Evolutionary conservation across 2,329 filamentous ascomycete genomes (phyloP), one percentile per base, ranked within the genome.

Genomic region (Clarireedia sp.): DNA sequence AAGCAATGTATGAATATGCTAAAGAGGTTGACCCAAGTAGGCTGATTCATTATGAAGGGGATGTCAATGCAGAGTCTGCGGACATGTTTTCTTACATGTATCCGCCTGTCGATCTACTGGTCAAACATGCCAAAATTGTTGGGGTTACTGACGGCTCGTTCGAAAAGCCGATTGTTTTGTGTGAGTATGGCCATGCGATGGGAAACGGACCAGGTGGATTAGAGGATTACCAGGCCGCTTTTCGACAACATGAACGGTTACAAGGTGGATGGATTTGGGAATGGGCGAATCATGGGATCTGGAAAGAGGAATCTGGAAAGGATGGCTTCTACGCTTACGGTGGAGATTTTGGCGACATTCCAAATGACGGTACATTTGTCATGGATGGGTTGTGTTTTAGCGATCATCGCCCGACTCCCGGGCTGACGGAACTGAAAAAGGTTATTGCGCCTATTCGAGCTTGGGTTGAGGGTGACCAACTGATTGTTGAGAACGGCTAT

Each of bases 191-290:
- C 0, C 78, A 81, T 63, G 84, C 86, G 1, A 89, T 89, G 86
- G 86, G 86, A 5, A 89, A 89, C 62, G 86, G 85, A 0, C 86
- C 86, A 0, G 86, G 86, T 1, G 80, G 79, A 36, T 74, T 89
- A 10, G 78, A 85, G 57, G 85, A 88, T 58, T 89, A 89, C 57
- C 74, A 85, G 48, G 74, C 82, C 41, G 75, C 77, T 0, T 89
- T 88, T 70, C 55, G 62, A 41, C 55, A 63, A 16, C 56, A 66
- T 48, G 55, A 53, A 36, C 60, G 64, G 26, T 46, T 67, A 1
- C 62, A 66, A 52, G 65, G 64, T 81, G 79, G 2, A 44, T 66
- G 63, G 45, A 78, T 85, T 62, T 85, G 82, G 81, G 81, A 85
- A 63, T 85, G 81, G 81, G 79, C 78, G 0, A 84, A 83, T 68